Evolutionary conservation across 2,329 filamentous ascomycete genomes (phyloP), one percentile per base, ranked within the genome.

Genomic region (Verticillium nubilum): DNA sequence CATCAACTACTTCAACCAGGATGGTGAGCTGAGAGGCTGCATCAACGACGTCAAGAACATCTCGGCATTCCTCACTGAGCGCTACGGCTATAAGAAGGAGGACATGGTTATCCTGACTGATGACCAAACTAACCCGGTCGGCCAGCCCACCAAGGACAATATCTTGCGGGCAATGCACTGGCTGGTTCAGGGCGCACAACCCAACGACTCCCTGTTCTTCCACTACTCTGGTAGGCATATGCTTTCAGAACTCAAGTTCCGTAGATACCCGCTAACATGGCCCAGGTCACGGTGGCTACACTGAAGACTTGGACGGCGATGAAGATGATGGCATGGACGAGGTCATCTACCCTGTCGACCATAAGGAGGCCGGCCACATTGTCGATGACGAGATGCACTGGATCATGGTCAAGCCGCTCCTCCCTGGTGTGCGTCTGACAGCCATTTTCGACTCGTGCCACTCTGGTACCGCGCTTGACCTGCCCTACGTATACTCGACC

Each of bases 21-120:
- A 91, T 60, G 93, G 93, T 28, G 91, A 97, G 79, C 81, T 97
- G 54, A 83, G 92, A 60, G 94, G 94, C 53, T 98, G 94, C 71
- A 97, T 97, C 79, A 97, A 98, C 71, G 94, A 98, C 72, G 94
- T 97, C 52, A 91, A 93, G 76, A 97, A 97, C 78, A 96, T 98
- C 92, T 96, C 92, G 25, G 83, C 84, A 56, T 98, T 97, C 71
- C 80, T 98, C 60, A 91, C 91, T 64, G 86, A 93, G 73, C 87
- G 92, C 70, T 97, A 96, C 73, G 90, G 90, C 29, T 98, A 98
- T 74, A 92, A 92, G 76, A 82, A 92, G 60, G 94, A 97, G 74
- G 93, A 98, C 70, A 98, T 98, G 94, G 94, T 98, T 23, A 88
- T 95, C 63, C 82, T 98, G 72, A 97, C 94, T 42, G 94, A 98